Conservation (phyloP, 805 yeast species). For the Ogataea ramenticola region DNA sequence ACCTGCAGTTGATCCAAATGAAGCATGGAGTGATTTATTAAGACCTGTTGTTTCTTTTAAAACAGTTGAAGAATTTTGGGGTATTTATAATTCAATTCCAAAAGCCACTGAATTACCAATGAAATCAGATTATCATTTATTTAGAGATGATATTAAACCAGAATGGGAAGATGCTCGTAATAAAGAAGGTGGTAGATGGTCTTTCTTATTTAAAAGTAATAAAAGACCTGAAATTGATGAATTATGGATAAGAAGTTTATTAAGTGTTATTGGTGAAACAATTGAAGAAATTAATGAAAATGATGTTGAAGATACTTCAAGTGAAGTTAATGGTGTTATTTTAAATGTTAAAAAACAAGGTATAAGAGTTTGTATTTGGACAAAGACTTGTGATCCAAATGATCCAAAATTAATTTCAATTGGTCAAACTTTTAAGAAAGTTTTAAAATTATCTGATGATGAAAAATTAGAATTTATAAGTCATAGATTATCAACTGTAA, state of each 20-base stretch:
- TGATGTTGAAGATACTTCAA: conserved; percentile 12
- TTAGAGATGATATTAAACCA: conserved; percentile 90
- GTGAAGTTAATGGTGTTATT: conserved; percentile 92
- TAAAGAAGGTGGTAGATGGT: conserved; percentile 92
- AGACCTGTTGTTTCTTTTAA: conserved; percentile 88
- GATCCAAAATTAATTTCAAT: conserved; percentile 57
- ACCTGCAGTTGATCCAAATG: conserved; percentile 72
- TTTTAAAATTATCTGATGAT: conserved; percentile 64
- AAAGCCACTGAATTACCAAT: conserved; percentile 84
- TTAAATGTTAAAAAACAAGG: conserved; percentile 79
- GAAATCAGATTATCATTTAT: conserved; percentile 90
- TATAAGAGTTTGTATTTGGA: conserved; percentile 89
- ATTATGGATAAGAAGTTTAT: conserved; percentile 83
- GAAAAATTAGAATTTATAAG: conserved; percentile 76
- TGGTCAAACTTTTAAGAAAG: conserved; percentile 83
- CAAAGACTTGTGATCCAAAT: conserved; percentile 55
- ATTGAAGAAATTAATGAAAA: conserved; percentile 71
- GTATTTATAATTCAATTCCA: conserved; percentile 89
- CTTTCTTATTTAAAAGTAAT: conserved; percentile 63
- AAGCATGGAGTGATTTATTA: conserved; percentile 87
- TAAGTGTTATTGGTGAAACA: conserved; percentile 92
- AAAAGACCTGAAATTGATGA: conserved; percentile 45
- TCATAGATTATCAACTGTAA: conserved; percentile 43
- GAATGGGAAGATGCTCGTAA: conserved; percentile 97
- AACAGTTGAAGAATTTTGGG: conserved; percentile 99